phyloP scores from a whole-genome alignment of 1,284 basidiomycete species.

The Tremellales sp. region DNA sequence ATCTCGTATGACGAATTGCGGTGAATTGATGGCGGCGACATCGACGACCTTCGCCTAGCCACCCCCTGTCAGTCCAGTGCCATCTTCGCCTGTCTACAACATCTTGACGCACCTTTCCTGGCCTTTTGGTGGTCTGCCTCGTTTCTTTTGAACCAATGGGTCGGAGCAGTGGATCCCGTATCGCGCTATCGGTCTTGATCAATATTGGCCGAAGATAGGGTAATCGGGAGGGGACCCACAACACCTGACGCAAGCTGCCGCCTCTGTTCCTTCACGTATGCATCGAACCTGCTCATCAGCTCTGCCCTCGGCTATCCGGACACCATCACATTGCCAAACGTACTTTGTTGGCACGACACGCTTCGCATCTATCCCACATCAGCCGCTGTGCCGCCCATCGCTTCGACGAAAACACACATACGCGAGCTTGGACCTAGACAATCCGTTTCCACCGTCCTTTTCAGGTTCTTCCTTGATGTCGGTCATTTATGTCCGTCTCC shows the following conservation, averaged over 20 bases:
- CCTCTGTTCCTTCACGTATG: slow-evolving; percentile 14
- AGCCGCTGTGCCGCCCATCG: neutral
- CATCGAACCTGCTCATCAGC: slow-evolving; percentile 20
- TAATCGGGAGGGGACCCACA: slow-evolving; percentile 11
- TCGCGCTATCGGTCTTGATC: slow-evolving; percentile 5
- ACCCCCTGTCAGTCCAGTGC: neutral
- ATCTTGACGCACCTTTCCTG: slow-evolving; percentile 3
- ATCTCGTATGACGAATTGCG: neutral
- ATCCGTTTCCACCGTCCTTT: neutral
- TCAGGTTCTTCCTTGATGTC: neutral
- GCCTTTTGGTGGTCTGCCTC: slow-evolving; percentile 21
- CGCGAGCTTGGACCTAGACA: neutral
- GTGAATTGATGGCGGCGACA: neutral
- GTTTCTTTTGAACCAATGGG: slow-evolving; percentile 22
- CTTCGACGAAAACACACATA: no score
- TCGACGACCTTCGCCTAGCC: neutral
- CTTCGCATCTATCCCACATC: slow-evolving; percentile 19
- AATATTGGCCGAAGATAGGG: neutral
- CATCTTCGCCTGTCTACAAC: neutral
- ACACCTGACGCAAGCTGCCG: slow-evolving; percentile 20
- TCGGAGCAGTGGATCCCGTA: slow-evolving; percentile 20
- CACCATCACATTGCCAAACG: no score
- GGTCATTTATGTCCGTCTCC: no score
- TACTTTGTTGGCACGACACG: slow-evolving; percentile 29
- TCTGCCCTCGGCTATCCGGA: no score